Percentiles rank a stretch among this genome's conserved stretches.
phyloP scores from a whole-genome alignment of 2,329 filamentous ascomycete species.

The Xylariales sp. region DNA sequence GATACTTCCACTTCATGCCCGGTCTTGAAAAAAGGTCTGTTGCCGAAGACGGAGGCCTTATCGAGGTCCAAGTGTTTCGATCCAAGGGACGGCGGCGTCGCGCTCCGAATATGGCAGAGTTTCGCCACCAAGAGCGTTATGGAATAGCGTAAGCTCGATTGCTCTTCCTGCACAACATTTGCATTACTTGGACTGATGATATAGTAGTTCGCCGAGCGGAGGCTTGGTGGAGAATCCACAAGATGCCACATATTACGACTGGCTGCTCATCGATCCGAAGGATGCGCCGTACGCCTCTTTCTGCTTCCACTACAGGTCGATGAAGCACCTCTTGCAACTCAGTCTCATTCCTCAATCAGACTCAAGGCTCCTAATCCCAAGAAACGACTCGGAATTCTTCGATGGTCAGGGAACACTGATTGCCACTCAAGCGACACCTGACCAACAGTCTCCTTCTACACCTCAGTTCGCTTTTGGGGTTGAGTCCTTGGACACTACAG shows the following conservation, averaged over 20 bases:
- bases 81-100: constrained; percentile 42
- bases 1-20: constrained; percentile 46
- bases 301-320: constrained; percentile 52
- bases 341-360: constrained; percentile 38
- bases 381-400: background rate
- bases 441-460: background rate
- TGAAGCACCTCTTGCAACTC: constrained; percentile 41
- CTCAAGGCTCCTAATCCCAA: constrained; percentile 8
- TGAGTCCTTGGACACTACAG: constrained; percentile 10
- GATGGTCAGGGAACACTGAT: background rate
- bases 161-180: too few species aligned
- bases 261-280: constrained; percentile 44
- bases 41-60: constrained; percentile 50
- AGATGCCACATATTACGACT: constrained; percentile 48
- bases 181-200: too few species aligned
- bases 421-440: background rate
- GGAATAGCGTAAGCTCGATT: constrained; percentile 53
- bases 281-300: constrained; percentile 50
- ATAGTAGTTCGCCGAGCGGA: constrained; percentile 44
- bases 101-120: constrained; percentile 36
- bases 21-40: constrained; percentile 30
- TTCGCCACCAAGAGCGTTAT: constrained; percentile 43
- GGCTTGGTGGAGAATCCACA: constrained; percentile 48
- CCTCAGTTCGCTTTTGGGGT: constrained; percentile 15
- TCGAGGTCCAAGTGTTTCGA: constrained; percentile 50